phyloP scores from a whole-genome alignment of 441 rosid genomes.

The Euphorbia corollata region DNA sequence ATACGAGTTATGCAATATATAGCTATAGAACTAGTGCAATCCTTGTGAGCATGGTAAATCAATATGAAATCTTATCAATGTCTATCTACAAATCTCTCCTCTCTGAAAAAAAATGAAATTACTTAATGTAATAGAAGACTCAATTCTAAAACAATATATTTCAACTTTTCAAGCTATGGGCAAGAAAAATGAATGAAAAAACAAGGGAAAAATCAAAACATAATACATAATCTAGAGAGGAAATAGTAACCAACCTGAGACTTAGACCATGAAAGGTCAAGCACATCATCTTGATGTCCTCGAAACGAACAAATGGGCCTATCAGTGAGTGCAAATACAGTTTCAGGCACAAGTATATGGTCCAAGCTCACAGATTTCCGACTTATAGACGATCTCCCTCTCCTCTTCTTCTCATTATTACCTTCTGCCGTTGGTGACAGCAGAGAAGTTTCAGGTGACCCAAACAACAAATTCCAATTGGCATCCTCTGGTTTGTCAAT shows the following conservation, averaged over 20 bases:
- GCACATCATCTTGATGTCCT: constrained; percentile 66
- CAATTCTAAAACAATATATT: too few relatives aligned
- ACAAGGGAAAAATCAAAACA: neutral
- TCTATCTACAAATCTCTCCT: too few relatives aligned
- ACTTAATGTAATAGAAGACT: too few relatives aligned
- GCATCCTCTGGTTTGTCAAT: constrained; percentile 70
- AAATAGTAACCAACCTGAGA: constrained; percentile 47
- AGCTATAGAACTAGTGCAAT: too few relatives aligned
- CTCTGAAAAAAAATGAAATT: too few relatives aligned
- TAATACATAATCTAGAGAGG: neutral
- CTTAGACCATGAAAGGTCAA: constrained; percentile 91
- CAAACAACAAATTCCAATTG: constrained; percentile 39
- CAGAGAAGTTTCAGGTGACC: constrained; percentile 53
- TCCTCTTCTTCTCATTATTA: constrained; percentile 50
- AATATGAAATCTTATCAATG: too few relatives aligned
- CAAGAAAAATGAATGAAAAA: neutral
- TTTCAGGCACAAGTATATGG: constrained; percentile 71
- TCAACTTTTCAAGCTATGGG: too few relatives aligned
- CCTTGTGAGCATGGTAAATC: too few relatives aligned
- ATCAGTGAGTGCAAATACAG: constrained; percentile 61
- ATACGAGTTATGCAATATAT: too few relatives aligned
- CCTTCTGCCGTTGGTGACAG: constrained; percentile 41
- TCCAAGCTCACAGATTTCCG: constrained; percentile 66
- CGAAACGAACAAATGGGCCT: constrained; percentile 65
- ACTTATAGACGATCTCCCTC: constrained; percentile 45